Percentiles rank a stretch among this genome's conserved stretches.
These are phyloP conservation scores for Saraca asoca DNA, from an alignment of 331 rosid genomes.

Conservation along the genomic window DNA sequence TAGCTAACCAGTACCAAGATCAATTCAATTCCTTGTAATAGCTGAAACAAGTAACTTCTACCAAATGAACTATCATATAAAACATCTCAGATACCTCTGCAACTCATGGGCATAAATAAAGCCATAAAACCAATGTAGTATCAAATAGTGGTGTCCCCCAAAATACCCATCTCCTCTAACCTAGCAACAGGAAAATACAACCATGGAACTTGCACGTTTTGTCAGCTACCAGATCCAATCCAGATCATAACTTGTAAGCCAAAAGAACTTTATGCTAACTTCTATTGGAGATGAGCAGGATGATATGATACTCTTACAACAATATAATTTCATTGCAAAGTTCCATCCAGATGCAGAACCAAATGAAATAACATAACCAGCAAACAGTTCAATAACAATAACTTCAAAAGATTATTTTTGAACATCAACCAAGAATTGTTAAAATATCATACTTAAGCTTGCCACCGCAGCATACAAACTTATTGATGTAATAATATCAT, in stretches of 20 bases:
- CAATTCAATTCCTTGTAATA: not conserved
- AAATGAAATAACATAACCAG: constrained; percentile 3
- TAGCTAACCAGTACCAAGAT: not conserved
- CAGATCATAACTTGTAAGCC: constrained; percentile 1
- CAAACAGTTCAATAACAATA: constrained; percentile 9
- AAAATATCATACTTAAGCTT: not conserved
- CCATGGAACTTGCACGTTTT: not conserved
- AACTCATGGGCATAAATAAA: not conserved
- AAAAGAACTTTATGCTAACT: constrained; percentile 21
- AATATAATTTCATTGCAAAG: not conserved
- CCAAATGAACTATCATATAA: not conserved
- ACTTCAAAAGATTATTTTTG: constrained; percentile 2
- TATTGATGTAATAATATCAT: no score
- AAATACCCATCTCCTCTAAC: no score
- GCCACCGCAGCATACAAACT: no score
- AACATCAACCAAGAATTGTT: constrained; percentile 27
- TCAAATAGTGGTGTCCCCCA: no score
- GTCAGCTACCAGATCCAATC: constrained; percentile 22
- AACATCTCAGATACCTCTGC: not conserved
- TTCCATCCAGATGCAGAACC: constrained; percentile 4
- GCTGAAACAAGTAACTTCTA: not conserved
- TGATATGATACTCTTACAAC: not conserved
- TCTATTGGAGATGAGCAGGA: constrained; percentile 19
- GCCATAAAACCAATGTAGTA: not conserved
- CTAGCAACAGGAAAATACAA: not conserved